Percentiles rank a stretch among this genome's conserved stretches.
These are phyloP conservation scores for Solanum rostratum DNA, from an alignment of 257 asterid species.

Conservation along the genomic window DNA sequence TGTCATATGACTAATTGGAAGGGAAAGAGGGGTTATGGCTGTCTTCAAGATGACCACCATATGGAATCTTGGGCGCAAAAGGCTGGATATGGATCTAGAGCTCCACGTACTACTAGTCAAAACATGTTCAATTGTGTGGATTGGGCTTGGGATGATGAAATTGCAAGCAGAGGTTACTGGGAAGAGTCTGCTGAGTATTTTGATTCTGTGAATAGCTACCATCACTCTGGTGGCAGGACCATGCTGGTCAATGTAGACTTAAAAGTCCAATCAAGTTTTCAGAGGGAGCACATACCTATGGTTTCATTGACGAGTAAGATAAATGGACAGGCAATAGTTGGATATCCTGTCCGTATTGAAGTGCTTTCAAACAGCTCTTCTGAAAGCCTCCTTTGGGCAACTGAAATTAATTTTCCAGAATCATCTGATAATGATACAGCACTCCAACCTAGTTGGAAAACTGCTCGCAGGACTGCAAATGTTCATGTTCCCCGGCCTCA, in stretches of 20 bases:
- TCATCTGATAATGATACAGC: conserved; percentile 33
- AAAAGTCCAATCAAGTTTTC: conserved; percentile 71
- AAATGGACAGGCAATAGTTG: conserved; percentile 81
- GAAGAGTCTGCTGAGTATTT: conserved; percentile 37
- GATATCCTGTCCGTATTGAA: conserved; percentile 78
- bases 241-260: conserved; percentile 70
- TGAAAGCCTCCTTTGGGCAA: conserved; percentile 30
- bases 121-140: conserved; percentile 29
- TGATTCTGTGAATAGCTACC: conserved; percentile 32
- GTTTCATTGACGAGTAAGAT: conserved; percentile 71
- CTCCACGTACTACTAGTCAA: conserved; percentile 14
- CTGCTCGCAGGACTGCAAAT: conserved; percentile 89
- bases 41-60: conserved; percentile 18
- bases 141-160: conserved; percentile 36
- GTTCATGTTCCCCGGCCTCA: conserved; percentile 75
- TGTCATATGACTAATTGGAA: conserved; percentile 22
- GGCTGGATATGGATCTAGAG: conserved; percentile 36
- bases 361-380: conserved; percentile 48
- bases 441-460: conserved; percentile 70
- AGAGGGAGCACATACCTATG: conserved; percentile 63
- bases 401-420: conserved; percentile 36
- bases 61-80: conserved; percentile 20
- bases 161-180: conserved; percentile 39
- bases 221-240: conserved; percentile 30
- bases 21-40: conserved; percentile 26